Conservation (phyloP, 2,329 filamentous ascomycete species). For the Karstenula rhodostoma region DNA sequence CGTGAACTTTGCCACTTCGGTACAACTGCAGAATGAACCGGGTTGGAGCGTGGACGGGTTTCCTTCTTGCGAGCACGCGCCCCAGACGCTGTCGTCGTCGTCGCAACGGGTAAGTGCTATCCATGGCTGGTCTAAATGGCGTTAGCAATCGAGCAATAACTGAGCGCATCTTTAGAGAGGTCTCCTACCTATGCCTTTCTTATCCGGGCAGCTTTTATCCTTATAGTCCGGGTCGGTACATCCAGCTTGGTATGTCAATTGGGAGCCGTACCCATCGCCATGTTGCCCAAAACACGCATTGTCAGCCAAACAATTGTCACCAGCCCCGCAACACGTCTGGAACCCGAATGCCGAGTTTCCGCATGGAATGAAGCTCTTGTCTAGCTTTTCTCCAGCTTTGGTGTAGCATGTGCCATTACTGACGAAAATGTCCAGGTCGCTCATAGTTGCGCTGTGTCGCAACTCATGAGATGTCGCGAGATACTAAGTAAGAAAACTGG, state of each 20-base stretch:
- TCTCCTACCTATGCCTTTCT: conserved; percentile 9
- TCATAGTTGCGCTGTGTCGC: not conserved
- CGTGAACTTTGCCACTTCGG: conserved; percentile 2
- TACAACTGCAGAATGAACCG: conserved; percentile 5
- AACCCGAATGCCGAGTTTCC: conserved; percentile 7
- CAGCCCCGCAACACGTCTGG: conserved; percentile 12
- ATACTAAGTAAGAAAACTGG: conserved; percentile 1
- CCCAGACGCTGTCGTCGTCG: conserved; percentile 4
- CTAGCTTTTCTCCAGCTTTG: conserved; percentile 12
- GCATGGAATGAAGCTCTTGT: conserved; percentile 11
- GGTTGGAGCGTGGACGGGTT: conserved; percentile 11
- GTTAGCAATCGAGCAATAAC: not conserved
- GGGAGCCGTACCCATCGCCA: conserved; percentile 4
- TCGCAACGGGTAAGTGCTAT: conserved; percentile 12
- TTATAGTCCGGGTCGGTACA: conserved; percentile 14
- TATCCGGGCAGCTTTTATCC: conserved; percentile 11
- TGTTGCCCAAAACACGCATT: conserved; percentile 8
- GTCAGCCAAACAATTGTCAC: conserved; percentile 11
- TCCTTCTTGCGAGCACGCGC: conserved; percentile 9
- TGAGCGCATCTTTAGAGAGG: not conserved
- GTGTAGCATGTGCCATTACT: conserved; percentile 14
- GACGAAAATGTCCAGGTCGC: conserved; percentile 11
- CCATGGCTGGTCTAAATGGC: conserved; percentile 9
- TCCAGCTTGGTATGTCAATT: conserved; percentile 10
- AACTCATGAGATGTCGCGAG: not conserved